These are phyloP conservation scores for Globisporangium lucens DNA, from an alignment of 352 stramenopile genomes.

Conservation along the genomic window DNA sequence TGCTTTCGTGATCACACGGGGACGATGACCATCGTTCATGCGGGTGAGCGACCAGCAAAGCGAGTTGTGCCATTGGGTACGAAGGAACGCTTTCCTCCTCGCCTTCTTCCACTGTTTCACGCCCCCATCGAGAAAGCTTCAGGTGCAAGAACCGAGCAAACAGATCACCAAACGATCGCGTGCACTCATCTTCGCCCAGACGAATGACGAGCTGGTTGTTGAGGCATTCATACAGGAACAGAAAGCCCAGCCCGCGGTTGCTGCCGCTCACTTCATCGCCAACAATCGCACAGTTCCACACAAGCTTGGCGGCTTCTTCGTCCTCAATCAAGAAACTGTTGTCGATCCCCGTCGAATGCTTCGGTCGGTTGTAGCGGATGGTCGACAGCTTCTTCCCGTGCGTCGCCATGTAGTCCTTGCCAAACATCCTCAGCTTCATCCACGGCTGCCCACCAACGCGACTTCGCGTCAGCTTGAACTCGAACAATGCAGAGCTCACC, in stretches of 20 bases:
- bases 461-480: slow-evolving; percentile 66
- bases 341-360: slow-evolving; percentile 45
- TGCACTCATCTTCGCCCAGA: slow-evolving; percentile 69
- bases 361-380: slow-evolving; percentile 81
- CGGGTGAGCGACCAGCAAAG: slow-evolving; percentile 62
- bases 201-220: slow-evolving; percentile 63
- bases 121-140: slow-evolving; percentile 81
- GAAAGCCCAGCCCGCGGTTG: slow-evolving; percentile 72
- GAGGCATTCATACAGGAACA: slow-evolving; percentile 85
- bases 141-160: slow-evolving; percentile 75
- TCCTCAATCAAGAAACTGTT: slow-evolving; percentile 74
- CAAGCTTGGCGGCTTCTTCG: slow-evolving; percentile 71
- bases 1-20: slow-evolving; percentile 66
- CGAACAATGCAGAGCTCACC: slow-evolving; percentile 25
- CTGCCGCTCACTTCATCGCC: slow-evolving; percentile 80
- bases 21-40: slow-evolving; percentile 50
- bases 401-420: slow-evolving; percentile 66
- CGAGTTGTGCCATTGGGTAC: slow-evolving; percentile 72
- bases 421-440: slow-evolving; percentile 81
- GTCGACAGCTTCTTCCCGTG: slow-evolving; percentile 81
- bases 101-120: slow-evolving; percentile 80
- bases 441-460: slow-evolving; percentile 80
- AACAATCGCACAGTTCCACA: slow-evolving; percentile 82
- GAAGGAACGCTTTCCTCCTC: slow-evolving; percentile 79
- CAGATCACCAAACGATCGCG: slow-evolving; percentile 74